Percentiles rank a stretch among this genome's conserved stretches.
Evolutionary conservation across 2,329 filamentous ascomycete species (phyloP).

Genomic region (Colletotrichum eremochloae): DNA sequence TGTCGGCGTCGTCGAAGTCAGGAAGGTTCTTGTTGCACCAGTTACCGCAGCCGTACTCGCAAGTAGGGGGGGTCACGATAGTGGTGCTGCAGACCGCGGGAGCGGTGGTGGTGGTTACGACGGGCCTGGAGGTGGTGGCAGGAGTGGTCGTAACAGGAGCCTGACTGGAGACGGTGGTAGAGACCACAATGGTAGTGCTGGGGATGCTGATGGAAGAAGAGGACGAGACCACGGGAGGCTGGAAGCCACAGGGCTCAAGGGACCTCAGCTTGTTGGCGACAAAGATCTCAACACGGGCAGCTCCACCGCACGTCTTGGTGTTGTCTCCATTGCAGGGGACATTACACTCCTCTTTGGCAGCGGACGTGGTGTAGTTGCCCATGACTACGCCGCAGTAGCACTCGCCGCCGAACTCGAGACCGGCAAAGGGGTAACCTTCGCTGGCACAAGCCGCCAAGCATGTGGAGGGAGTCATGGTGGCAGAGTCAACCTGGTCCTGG

Average conservation of each 20-base stretch:
- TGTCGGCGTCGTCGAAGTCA: constrained; percentile 57
- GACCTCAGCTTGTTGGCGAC: constrained; percentile 64
- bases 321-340: constrained; percentile 65
- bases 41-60: constrained; percentile 67
- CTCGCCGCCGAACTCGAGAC: constrained; percentile 58
- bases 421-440: constrained; percentile 62
- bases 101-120: constrained; percentile 52
- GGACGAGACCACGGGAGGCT: constrained; percentile 45
- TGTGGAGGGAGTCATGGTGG: constrained; percentile 56
- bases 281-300: constrained; percentile 58
- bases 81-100: constrained; percentile 63
- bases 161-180: constrained; percentile 36
- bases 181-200: constrained; percentile 41
- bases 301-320: constrained; percentile 59
- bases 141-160: constrained; percentile 27
- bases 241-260: constrained; percentile 62
- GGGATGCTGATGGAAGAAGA: constrained; percentile 41
- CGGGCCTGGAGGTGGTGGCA: constrained; percentile 43
- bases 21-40: constrained; percentile 67
- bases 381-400: constrained; percentile 68
- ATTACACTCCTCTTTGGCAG: constrained; percentile 58
- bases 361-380: constrained; percentile 59
- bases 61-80: constrained; percentile 58
- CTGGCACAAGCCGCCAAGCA: constrained; percentile 60
- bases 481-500: constrained; percentile 53